Percentiles rank a stretch among this genome's conserved stretches.
Conservation (phyloP, 306 rosid species). For the Heteromeles arbutifolia region DNA sequence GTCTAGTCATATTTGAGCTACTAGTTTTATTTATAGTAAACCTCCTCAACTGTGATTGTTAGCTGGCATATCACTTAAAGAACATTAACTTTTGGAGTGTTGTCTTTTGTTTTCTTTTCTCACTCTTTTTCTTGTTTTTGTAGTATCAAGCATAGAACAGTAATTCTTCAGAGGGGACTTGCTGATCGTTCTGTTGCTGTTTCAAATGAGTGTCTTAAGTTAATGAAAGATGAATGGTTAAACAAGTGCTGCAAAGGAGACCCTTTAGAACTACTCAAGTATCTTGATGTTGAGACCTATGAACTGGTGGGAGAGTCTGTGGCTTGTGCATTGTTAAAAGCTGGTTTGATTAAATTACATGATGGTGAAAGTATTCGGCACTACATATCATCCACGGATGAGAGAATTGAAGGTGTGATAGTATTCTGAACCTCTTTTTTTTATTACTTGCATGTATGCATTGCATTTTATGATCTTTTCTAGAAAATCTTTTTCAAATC, state of each 20-base stretch:
- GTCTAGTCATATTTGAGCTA: background rate
- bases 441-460: background rate
- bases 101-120: background rate
- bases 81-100: background rate
- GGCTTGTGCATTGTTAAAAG: conserved; percentile 62
- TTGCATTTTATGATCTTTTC: no score
- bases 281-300: conserved; percentile 95
- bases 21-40: background rate
- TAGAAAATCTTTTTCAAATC: background rate
- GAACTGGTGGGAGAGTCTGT: conserved; percentile 83
- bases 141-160: conserved; percentile 81
- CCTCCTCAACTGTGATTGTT: background rate
- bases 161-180: conserved; percentile 86
- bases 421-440: conserved; percentile 1
- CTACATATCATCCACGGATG: conserved; percentile 31
- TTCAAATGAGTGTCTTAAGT: conserved; percentile 77
- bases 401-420: conserved; percentile 44
- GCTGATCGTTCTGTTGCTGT: conserved; percentile 78
- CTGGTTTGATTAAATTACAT: conserved; percentile 45
- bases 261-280: conserved; percentile 69
- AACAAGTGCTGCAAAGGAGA: conserved; percentile 60
- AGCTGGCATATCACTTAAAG: background rate
- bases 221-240: conserved; percentile 94
- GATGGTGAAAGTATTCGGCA: conserved; percentile 56
- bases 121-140: background rate